Evolutionary conservation across 2,329 filamentous ascomycete species (phyloP), one percentile per base, ranked within the genome.

Genomic region (Colletotrichum higginsianum): DNA sequence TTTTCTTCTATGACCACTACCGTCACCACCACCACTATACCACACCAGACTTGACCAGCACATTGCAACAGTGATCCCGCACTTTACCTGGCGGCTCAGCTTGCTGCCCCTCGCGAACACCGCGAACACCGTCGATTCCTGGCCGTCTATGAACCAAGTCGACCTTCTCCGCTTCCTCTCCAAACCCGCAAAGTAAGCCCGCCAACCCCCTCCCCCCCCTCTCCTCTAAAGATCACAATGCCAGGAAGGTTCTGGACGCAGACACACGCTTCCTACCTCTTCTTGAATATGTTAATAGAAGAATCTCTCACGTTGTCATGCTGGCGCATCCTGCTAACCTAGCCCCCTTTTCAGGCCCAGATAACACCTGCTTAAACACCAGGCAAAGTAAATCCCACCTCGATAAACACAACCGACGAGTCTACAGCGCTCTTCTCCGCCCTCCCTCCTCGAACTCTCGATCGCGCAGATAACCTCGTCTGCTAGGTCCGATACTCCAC

Each of bases 131-230:
- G 58, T 42, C 52, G 12, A 65, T 72, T 66, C 42, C 67, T 71
- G 68, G 62, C 52, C 63, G 90, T 94, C 91, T 92, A 98, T 98
- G 95, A 95, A 91, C 93, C 92, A 89, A 84, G 93, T 92, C 86
- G 94, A 97, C 85, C 91, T 97, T 80, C 90, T 97, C 82, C 93
- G 94, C 86, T 96, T 97, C 87, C 91, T 98, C 79, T 97, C 94
- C 82, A 96, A 96, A 88, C 94, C 94, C 82, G 94, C 94, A 84
- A 97, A 97, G 95, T 97, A 86, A 82, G 93, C 86, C 38, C 21
- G 46, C 18, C 18, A 8, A 56, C 5, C 35, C 35, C 1, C 2
- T 4, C 3, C 16, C 26, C 30, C 16, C 38, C 7, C 21, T n/a
- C n/a, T n/a, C 4, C 30, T 56, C 15, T 16, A 5, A 52, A 21